These are phyloP conservation scores for Aethionema arabicum DNA, from an alignment of 345 rosid species.

Conservation along the genomic window DNA sequence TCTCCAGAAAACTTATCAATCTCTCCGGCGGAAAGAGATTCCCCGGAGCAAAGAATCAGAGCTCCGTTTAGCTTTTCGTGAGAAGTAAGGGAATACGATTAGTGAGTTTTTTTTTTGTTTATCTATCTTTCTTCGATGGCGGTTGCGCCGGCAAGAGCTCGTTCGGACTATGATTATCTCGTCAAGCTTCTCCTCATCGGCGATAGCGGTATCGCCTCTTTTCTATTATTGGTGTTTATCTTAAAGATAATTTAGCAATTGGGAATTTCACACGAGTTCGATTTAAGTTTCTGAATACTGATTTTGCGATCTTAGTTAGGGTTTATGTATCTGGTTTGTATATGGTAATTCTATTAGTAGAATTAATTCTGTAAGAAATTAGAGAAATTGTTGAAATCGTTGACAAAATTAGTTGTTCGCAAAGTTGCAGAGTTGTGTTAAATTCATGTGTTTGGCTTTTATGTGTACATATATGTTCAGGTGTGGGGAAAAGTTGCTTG, in stretches of 20 bases:
- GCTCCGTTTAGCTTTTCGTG: constrained; percentile 6
- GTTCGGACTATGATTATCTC: constrained; percentile 55
- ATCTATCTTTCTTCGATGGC: constrained; percentile 38
- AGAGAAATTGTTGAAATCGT: not conserved
- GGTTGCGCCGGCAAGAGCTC: constrained; percentile 56
- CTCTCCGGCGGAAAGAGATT: constrained; percentile 3
- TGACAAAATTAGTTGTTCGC: constrained; percentile 3
- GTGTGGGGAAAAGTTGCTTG: constrained; percentile 93
- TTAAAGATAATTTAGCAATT: not conserved
- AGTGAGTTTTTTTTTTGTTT: not conserved
- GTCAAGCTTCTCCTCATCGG: constrained; percentile 55
- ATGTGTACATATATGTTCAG: constrained; percentile 39
- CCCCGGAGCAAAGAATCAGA: constrained; percentile 12
- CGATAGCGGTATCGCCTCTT: constrained; percentile 43
- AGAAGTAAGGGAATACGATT: constrained; percentile 10
- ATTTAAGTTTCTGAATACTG: not conserved
- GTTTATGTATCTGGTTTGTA: constrained; percentile 16
- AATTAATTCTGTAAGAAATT: not conserved
- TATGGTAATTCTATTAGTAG: not conserved
- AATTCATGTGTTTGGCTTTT: not conserved
- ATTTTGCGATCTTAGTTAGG: constrained; percentile 25
- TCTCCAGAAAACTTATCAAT: constrained; percentile 18
- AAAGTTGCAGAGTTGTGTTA: constrained; percentile 7
- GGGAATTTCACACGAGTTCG: not conserved
- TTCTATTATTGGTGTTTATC: not conserved